phyloP scores from a whole-genome alignment of 78 protist species.

The Chrysochromulina parva region DNA sequence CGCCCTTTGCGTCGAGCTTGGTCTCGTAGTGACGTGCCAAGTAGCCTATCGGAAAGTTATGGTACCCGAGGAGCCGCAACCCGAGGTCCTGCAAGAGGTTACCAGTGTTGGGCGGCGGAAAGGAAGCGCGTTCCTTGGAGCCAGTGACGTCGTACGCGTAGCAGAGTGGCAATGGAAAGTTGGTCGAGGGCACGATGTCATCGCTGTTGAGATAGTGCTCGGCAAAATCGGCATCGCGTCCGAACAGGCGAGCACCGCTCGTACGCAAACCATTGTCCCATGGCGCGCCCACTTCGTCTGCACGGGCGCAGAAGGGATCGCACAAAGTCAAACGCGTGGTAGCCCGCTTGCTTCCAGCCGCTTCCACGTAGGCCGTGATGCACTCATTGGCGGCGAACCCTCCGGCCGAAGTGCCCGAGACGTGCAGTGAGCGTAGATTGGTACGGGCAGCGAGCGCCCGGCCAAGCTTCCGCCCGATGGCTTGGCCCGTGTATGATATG shows the following conservation, averaged over 20 bases:
- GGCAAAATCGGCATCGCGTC: background rate
- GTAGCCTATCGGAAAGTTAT: background rate
- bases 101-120: background rate
- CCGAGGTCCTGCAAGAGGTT: background rate
- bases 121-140: background rate
- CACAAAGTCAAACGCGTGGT: background rate
- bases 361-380: background rate
- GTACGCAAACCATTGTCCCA: too few species aligned
- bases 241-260: background rate
- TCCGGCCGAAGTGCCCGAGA: background rate
- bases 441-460: background rate
- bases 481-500: background rate
- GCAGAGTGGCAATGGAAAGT: background rate
- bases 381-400: background rate
- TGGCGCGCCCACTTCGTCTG: too few species aligned
- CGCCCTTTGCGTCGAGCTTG: background rate
- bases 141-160: background rate
- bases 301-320: background rate
- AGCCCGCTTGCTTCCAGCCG: background rate
- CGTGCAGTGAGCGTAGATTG: background rate
- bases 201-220: background rate
- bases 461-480: background rate
- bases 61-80: background rate
- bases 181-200: background rate
- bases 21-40: conserved; percentile 5